phyloP scores from a whole-genome alignment of 2,329 filamentous ascomycete species.

The Volutella citrinella region DNA sequence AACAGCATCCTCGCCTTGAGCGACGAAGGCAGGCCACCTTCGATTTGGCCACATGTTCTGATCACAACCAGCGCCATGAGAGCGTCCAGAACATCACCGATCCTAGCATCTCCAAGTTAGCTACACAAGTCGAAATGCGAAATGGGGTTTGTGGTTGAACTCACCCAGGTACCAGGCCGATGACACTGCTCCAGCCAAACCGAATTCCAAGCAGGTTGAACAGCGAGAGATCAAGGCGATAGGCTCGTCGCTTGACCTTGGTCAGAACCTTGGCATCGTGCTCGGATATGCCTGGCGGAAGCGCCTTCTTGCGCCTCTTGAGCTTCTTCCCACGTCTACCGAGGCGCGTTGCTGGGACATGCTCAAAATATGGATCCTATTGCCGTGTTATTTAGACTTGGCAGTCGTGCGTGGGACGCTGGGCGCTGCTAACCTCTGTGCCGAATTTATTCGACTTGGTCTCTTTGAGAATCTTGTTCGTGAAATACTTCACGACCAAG shows the following conservation, averaged over 20 bases:
- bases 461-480: constrained; percentile 57
- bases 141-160: constrained; percentile 38
- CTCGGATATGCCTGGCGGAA: constrained; percentile 77
- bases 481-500: constrained; percentile 51
- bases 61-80: constrained; percentile 75
- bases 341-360: constrained; percentile 70
- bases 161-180: constrained; percentile 79
- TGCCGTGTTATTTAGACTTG: constrained; percentile 19
- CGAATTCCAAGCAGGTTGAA: constrained; percentile 78
- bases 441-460: constrained; percentile 56
- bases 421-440: constrained; percentile 41
- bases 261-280: constrained; percentile 82
- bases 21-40: constrained; percentile 66
- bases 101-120: constrained; percentile 39
- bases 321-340: constrained; percentile 65
- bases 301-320: constrained; percentile 81
- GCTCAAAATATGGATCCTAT: constrained; percentile 88
- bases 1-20: constrained; percentile 72
- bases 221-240: constrained; percentile 78
- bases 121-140: too few species aligned
- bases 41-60: constrained; percentile 66
- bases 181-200: constrained; percentile 86
- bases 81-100: constrained; percentile 73
- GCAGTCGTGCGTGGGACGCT: not conserved
- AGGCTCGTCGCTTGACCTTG: constrained; percentile 80